A percentile compares a stretch with the other conserved stretches of the same genome.
Evolutionary conservation across 1,284 basidiomycete species (phyloP).

Genomic region (Athelia psychrophila): DNA sequence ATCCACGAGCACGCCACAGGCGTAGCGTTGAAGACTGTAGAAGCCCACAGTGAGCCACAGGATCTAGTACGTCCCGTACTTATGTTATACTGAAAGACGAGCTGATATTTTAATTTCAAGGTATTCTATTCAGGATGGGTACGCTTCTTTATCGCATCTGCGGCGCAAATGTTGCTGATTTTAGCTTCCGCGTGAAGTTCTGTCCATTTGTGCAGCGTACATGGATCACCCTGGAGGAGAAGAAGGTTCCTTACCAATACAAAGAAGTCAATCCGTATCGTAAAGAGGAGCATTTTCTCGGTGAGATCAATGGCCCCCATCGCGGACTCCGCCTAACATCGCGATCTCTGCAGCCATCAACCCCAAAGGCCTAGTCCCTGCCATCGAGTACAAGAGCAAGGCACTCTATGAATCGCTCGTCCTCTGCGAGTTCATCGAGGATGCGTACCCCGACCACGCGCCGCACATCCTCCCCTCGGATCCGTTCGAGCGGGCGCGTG

Average conservation of each 20-base stretch:
- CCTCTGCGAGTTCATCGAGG: slow-evolving; percentile 61
- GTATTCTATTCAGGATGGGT: slow-evolving; percentile 65
- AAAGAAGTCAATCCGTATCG: slow-evolving; percentile 69
- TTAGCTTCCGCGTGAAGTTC: slow-evolving; percentile 37
- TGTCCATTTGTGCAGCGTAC: slow-evolving; percentile 68
- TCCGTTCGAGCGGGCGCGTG: slow-evolving; percentile 45
- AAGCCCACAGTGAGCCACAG: slow-evolving; percentile 44
- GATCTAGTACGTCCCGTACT: slow-evolving; percentile 28
- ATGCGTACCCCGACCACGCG: slow-evolving; percentile 44
- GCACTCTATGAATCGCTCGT: slow-evolving; percentile 61
- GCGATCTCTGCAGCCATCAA: slow-evolving; percentile 43
- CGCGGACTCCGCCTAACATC: neutral
- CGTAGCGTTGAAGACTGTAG: slow-evolving; percentile 49
- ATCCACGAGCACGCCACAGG: slow-evolving; percentile 60
- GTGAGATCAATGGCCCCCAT: slow-evolving; percentile 23
- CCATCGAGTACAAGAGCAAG: slow-evolving; percentile 52
- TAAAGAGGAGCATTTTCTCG: slow-evolving; percentile 61
- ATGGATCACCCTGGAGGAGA: slow-evolving; percentile 70
- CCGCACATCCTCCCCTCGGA: slow-evolving; percentile 48
- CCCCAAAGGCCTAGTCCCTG: slow-evolving; percentile 68
- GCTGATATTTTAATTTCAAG: too few species aligned
- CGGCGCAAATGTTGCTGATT: neutral
- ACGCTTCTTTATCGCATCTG: slow-evolving; percentile 12
- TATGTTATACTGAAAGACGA: too few species aligned
- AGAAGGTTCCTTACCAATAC: slow-evolving; percentile 61